Percentiles rank a stretch among this genome's conserved stretches.
Conservation (phyloP, 2,329 filamentous ascomycete species). For the Stagonosporopsis cucurbitacearum region DNA sequence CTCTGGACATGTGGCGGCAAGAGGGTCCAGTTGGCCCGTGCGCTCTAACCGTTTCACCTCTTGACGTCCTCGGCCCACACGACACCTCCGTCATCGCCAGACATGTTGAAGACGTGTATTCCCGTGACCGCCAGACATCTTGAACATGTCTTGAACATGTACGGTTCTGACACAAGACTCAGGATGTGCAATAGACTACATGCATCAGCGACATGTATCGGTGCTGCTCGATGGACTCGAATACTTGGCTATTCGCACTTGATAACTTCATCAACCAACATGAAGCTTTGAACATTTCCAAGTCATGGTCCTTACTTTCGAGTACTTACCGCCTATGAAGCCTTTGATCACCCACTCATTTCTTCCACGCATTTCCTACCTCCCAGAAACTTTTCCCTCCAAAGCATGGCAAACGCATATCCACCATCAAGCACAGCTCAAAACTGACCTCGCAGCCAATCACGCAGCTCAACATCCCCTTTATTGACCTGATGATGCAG, state of each 20-base stretch:
- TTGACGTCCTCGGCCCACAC: conserved; percentile 3
- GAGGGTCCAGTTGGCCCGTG: conserved; percentile 23
- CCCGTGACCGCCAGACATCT: no score
- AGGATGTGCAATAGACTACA: no score
- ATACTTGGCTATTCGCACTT: no score
- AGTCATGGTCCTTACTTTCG: background rate
- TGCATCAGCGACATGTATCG: no score
- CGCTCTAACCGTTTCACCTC: conserved; percentile 1
- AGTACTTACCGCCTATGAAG: background rate
- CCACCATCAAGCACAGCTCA: background rate
- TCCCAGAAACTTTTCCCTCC: background rate
- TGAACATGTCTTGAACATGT: no score
- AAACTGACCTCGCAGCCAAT: background rate
- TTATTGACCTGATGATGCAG: background rate
- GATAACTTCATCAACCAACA: no score
- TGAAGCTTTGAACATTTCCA: no score
- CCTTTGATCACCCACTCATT: background rate
- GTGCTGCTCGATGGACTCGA: no score
- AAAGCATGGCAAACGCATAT: background rate
- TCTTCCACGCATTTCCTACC: background rate
- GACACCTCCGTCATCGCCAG: background rate
- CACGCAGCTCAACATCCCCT: background rate
- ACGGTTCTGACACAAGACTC: no score
- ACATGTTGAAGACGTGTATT: background rate
- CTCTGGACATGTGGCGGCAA: conserved; percentile 34